Conservation (phyloP, 2,329 filamentous ascomycete genomes). For the Alternaria metachromatica region DNA sequence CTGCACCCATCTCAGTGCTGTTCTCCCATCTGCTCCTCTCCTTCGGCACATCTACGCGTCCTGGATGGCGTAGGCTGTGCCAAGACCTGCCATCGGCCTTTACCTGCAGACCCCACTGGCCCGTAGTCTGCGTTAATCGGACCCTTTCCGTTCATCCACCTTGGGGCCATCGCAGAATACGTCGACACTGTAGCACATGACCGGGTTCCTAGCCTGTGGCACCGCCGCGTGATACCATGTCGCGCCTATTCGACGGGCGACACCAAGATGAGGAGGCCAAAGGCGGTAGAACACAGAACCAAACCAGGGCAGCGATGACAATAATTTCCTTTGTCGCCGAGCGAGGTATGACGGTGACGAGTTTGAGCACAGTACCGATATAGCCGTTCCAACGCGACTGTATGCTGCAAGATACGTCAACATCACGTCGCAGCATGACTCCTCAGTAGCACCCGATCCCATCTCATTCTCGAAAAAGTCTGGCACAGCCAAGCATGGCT, state of each 20-base stretch:
- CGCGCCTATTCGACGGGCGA: neutral
- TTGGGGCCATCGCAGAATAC: neutral
- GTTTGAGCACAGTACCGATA: neutral
- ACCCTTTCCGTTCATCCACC: slow-evolving; percentile 1
- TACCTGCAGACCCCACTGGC: neutral
- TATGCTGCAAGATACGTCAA: neutral
- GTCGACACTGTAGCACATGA: neutral
- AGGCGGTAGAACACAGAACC: neutral
- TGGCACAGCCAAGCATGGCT: neutral
- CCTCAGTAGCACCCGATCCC: neutral
- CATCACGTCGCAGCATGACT: neutral
- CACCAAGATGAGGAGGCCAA: neutral
- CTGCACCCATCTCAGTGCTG: neutral
- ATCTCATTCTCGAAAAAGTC: neutral
- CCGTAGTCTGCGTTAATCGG: slow-evolving; percentile 2
- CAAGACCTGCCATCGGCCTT: slow-evolving; percentile 3
- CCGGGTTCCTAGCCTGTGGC: neutral
- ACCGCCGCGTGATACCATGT: neutral
- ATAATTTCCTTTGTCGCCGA: neutral
- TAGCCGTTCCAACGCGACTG: neutral
- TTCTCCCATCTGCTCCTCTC: neutral
- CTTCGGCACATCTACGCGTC: slow-evolving; percentile 5
- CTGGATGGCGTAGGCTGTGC: slow-evolving; percentile 1
- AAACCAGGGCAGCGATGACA: neutral
- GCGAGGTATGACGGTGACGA: neutral